phyloP scores from a whole-genome alignment of 2,329 filamentous ascomycete genomes.

The Anthostomella pinea region DNA sequence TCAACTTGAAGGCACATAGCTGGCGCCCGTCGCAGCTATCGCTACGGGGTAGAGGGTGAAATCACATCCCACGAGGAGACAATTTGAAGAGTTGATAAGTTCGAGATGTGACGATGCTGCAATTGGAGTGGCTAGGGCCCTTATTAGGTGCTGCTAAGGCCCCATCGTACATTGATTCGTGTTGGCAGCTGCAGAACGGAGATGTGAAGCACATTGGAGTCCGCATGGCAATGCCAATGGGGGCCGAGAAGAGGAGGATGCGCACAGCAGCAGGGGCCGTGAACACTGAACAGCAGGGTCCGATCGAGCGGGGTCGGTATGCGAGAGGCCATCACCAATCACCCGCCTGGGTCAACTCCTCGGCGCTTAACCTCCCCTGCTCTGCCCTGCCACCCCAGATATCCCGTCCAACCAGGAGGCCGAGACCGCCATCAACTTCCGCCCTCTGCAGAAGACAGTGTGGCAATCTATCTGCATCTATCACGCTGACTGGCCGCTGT shows the following conservation, averaged over 20 bases:
- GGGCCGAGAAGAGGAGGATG: conserved; percentile 3
- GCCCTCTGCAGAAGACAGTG: conserved; percentile 20
- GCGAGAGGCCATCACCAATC: conserved; percentile 26
- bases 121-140: background rate
- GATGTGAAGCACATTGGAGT: conserved; percentile 1
- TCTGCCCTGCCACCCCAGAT: conserved; percentile 24
- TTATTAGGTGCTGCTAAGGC: background rate
- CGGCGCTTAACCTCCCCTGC: conserved; percentile 32
- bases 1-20: no score
- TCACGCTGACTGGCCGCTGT: conserved; percentile 37
- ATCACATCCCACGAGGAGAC: background rate
- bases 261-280: background rate
- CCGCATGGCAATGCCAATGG: conserved; percentile 12
- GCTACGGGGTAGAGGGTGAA: no score
- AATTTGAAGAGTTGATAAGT: background rate
- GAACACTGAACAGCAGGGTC: conserved; percentile 11
- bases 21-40: no score
- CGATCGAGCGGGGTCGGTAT: conserved; percentile 25
- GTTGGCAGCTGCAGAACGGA: conserved; percentile 1
- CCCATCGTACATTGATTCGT: conserved; percentile 1
- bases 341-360: conserved; percentile 18
- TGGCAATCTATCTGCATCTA: conserved; percentile 23
- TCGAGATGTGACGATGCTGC: background rate
- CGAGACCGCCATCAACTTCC: conserved; percentile 19
- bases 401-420: conserved; percentile 31